Evolutionary conservation across 768 basidiomycete genomes (phyloP), one percentile per base, ranked within the genome.

Genomic region (Glaciozyma martinii): DNA sequence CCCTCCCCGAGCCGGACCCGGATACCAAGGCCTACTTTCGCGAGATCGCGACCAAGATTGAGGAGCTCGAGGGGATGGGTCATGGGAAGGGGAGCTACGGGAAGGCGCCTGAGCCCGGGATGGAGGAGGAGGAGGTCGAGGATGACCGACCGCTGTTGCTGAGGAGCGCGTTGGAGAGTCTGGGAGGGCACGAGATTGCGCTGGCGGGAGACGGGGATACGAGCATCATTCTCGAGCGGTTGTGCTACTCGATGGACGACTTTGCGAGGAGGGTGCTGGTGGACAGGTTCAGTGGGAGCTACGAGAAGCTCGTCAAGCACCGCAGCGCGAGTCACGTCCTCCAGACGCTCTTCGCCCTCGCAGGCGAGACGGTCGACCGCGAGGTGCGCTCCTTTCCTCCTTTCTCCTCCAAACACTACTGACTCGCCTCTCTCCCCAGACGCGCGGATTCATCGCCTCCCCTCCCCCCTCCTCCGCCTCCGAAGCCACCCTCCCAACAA

Each of bases 151-250:
- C 84, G 25, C 77, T 88, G 63, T 89, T 94, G 71, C 82, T 94
- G 60, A 78, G 86, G 33, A 88, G 91, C 2, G 90, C 91, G 25
- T 78, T 98, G 33, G 80, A 81, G 23, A 90, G 95, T 72, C 87
- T 95, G 83, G 80, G 81, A 29, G 86, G 83, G 8, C 91, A 94
- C 75, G 95, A 98, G 77, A 86, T 86, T 59, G 85, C 87, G 66
- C 83, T 95, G 16, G 85, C 91, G 0, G 92, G 92, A 1, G 95
- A 99, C 76, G 89, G 90, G 8, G 92, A 98, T 65, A 93, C 90
- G 73, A 91, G 93, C 1, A 80, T 87, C 16, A 83, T 97, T 54
- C 76, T 99, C 60, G 95, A 99, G 76, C 81, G 93, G 70, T 86
- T 98, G 82, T 74, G 85, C 15, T 82, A 92, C 74, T 92, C 91